Evolutionary conservation across 108 stramenopile genomes (phyloP).

Genomic region (Nitzschia sp.): DNA sequence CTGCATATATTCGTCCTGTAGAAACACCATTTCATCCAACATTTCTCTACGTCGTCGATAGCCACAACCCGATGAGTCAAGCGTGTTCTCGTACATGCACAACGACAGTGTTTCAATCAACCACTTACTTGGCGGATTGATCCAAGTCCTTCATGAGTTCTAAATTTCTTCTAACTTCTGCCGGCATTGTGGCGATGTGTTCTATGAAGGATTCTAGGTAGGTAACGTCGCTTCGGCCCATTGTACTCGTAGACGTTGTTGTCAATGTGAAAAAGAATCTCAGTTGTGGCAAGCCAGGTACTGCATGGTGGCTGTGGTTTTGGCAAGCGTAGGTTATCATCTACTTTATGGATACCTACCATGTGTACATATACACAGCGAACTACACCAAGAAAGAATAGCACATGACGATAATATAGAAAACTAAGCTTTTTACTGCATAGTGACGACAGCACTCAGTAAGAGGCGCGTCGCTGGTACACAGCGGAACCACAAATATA

Average conservation of each 20-base stretch:
- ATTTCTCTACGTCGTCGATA: neutral
- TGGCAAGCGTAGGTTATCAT: too few species aligned
- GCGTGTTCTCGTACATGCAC: neutral
- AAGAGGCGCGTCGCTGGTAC: too few species aligned
- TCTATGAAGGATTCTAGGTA: conserved; percentile 81
- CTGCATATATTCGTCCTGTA: conserved; percentile 35
- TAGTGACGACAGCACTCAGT: too few species aligned
- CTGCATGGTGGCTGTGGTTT: too few species aligned
- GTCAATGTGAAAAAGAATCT: neutral
- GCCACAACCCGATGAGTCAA: neutral
- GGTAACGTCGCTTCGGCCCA: conserved; percentile 54
- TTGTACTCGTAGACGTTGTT: neutral
- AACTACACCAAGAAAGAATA: too few species aligned
- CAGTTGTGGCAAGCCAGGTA: neutral
- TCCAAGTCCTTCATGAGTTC: conserved; percentile 69
- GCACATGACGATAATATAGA: neutral
- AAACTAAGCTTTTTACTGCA: neutral
- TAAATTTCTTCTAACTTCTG: conserved; percentile 67
- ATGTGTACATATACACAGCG: too few species aligned
- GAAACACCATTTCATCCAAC: conserved; percentile 31
- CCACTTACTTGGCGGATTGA: conserved; percentile 12
- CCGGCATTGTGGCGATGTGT: conserved; percentile 58
- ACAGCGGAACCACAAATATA: too few species aligned
- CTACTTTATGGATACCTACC: too few species aligned
- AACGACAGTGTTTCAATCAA: neutral